Percentiles rank a stretch among this genome's conserved stretches.
Conservation (phyloP, 306 rosid species). For the Fragaria iinumae region DNA sequence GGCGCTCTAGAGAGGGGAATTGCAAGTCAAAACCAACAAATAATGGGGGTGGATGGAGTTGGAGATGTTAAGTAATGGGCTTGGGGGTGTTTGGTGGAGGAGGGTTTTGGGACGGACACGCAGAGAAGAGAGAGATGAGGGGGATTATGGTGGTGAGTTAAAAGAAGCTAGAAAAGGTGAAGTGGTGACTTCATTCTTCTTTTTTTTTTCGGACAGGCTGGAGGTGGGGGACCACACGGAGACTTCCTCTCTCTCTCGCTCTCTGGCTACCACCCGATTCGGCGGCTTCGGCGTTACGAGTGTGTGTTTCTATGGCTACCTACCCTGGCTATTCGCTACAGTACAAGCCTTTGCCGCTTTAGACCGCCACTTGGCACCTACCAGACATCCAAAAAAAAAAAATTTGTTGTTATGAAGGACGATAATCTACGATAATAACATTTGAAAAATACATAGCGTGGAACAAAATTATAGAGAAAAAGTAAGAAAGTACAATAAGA, state of each 20-base stretch:
- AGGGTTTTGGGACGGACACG: not conserved
- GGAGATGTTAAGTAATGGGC: not conserved
- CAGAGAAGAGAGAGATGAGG: not conserved
- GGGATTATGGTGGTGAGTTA: not conserved
- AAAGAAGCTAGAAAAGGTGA: no score
- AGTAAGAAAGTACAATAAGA: no score
- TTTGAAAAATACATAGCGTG: no score
- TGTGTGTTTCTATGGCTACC: not conserved
- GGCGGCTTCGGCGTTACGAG: not conserved
- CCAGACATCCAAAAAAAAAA: not conserved
- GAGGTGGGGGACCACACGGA: slow-evolving; percentile 55
- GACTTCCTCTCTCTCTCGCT: slow-evolving; percentile 9
- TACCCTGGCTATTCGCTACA: not conserved
- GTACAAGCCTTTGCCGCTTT: not conserved
- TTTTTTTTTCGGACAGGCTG: slow-evolving; percentile 48
- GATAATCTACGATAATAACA: no score
- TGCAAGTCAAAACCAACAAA: no score
- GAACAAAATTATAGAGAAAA: no score
- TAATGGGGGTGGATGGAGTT: not conserved
- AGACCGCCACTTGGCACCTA: not conserved
- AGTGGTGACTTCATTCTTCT: not conserved
- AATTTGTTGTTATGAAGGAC: no score
- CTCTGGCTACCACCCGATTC: not conserved
- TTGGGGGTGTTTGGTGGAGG: slow-evolving; percentile 5
- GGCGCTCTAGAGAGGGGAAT: slow-evolving; percentile 37